These are phyloP conservation scores for Penicillium sp. DNA, from an alignment of 2,329 filamentous ascomycete genomes.

Conservation along the genomic window DNA sequence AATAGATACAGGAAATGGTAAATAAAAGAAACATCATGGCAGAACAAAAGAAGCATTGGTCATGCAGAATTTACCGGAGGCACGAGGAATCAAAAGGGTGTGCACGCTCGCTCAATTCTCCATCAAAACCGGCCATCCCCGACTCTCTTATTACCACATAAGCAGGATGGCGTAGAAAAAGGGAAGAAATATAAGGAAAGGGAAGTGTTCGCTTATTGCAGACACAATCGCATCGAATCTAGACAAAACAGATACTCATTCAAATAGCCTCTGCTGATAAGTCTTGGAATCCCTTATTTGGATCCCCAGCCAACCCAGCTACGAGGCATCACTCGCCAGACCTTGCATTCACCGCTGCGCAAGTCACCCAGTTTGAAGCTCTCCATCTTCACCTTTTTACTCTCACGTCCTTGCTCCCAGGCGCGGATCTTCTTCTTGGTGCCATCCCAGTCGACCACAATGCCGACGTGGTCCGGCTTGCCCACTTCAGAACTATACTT, in stretches of 20 bases:
- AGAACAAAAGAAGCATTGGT: conserved; percentile 10
- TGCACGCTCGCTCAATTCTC: conserved; percentile 25
- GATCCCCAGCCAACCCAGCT: conserved; percentile 85
- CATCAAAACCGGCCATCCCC: conserved; percentile 15
- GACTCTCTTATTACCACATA: conserved; percentile 21
- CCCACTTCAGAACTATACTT: conserved; percentile 89
- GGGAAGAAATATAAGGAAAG: conserved; percentile 2
- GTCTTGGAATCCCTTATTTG: conserved; percentile 13
- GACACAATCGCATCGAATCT: conserved; percentile 16
- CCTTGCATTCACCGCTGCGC: conserved; percentile 88
- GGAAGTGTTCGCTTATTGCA: conserved; percentile 11
- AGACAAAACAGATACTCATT: conserved; percentile 10
- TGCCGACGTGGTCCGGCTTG: conserved; percentile 78
- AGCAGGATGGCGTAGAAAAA: conserved; percentile 9
- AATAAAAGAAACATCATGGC: conserved; percentile 9
- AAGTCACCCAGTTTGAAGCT: conserved; percentile 92
- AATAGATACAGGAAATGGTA: neutral
- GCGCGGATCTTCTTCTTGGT: conserved; percentile 95
- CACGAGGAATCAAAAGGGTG: conserved; percentile 13
- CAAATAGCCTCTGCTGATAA: neutral
- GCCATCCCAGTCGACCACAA: conserved; percentile 96
- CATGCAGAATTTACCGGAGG: conserved; percentile 19
- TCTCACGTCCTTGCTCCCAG: conserved; percentile 93
- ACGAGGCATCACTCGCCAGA: conserved; percentile 91
- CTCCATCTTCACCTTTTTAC: conserved; percentile 87